Evolutionary conservation across 2,329 filamentous ascomycete species (phyloP), one percentile per base, ranked within the genome.

Genomic region (Rutstroemia sp.): DNA sequence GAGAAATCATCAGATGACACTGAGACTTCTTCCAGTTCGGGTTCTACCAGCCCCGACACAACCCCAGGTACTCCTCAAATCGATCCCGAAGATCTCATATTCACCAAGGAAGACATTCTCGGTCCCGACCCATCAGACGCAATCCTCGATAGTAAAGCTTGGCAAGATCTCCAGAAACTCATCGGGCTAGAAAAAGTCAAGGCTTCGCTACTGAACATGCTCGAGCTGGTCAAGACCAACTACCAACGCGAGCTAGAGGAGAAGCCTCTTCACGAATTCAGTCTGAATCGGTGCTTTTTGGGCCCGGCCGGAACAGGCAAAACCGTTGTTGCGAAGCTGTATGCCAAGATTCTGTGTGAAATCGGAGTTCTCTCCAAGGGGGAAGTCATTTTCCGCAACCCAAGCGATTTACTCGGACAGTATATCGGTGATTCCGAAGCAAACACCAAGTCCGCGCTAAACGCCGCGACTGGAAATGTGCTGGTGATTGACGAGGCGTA

Each of bases 281-380:
- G 76, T 0, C 73, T 89, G 0, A 90, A 89, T 66, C 75, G 77
- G 7, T 79, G 89, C 2, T 89, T 91, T 56, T 64, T 89, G 0
- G 88, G 88, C 0, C 78, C 76, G 1, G 87, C 88, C n/a, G 87
- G 88, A 0, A 91, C 87, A 0, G 87, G 87, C 0, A 91, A 91
- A 64, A 90, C 87, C 0, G 83, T 84, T 0, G 82, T 91, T 0
- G 88, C 86, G 0, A 88, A 87, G 65, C 70, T 89, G 0, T 91
- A 89, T 60, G 87, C 84, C 0, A 71, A 77, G 48, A 83, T 91
- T 1, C 73, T 91, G 1, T 83, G 78, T 0, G 80, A 83, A 58
- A 69, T 83, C 53, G 79, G 80, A 0, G 59, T 81, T 9, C 68
- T 83, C 0, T 77, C 73, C 0, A 78, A 73, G 44, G 77, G 78